These are phyloP conservation scores for Backusella liffmaniae DNA, from an alignment of 192 early-diverging fungal species.

Conservation along the genomic window DNA sequence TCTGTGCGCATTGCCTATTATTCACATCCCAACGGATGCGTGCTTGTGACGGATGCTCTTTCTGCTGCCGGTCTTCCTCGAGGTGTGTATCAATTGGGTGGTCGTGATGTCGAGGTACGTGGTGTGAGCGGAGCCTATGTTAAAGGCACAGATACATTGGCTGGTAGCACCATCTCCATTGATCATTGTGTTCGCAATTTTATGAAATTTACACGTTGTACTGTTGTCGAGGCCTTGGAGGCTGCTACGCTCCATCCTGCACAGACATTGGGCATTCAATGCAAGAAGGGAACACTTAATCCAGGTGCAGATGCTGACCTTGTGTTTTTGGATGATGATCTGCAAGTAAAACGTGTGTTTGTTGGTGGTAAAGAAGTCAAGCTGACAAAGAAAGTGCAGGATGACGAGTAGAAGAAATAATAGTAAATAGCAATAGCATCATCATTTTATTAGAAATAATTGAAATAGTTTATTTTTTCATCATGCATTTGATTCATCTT, in stretches of 20 bases:
- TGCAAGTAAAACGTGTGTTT: constrained; percentile 70
- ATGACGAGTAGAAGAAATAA: constrained; percentile 19
- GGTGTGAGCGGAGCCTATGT: constrained; percentile 62
- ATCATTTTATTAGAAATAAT: no score
- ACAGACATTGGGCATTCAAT: constrained; percentile 65
- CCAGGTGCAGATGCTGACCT: constrained; percentile 78
- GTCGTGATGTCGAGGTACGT: constrained; percentile 27
- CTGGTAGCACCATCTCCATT: constrained; percentile 68
- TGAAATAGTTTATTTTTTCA: no score
- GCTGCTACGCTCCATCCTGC: constrained; percentile 80
- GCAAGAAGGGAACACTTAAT: constrained; percentile 70
- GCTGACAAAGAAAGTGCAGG: constrained; percentile 24
- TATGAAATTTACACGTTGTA: constrained; percentile 71
- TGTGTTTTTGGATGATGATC: constrained; percentile 65
- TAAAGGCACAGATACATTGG: constrained; percentile 72
- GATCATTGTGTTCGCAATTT: constrained; percentile 79
- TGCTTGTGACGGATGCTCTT: constrained; percentile 84
- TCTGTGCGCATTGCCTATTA: constrained; percentile 80
- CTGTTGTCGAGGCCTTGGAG: constrained; percentile 75
- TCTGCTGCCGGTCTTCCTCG: constrained; percentile 69
- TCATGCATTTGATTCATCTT: no score
- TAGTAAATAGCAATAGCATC: no score
- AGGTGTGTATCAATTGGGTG: constrained; percentile 64
- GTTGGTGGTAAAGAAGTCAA: constrained; percentile 62
- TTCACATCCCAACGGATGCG: constrained; percentile 71